Evolutionary conservation across 2,329 filamentous ascomycete species (phyloP).

Genomic region (Colletotrichum viniferum): DNA sequence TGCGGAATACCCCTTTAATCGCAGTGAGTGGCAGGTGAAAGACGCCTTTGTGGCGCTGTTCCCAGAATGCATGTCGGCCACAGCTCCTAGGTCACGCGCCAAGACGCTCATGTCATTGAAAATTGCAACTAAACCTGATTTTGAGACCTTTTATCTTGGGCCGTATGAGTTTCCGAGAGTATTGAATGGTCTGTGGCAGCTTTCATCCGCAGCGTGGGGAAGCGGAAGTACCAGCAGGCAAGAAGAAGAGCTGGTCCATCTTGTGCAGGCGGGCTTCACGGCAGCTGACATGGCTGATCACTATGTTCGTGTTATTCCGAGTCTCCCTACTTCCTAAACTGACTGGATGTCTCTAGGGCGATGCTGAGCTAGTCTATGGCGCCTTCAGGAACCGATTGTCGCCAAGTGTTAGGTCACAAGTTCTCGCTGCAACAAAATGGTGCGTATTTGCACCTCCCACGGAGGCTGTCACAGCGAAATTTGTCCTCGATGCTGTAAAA

Average conservation of each 20-base stretch:
- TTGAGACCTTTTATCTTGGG: slow-evolving; percentile 28
- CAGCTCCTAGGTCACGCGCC: neutral
- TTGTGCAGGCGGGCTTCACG: slow-evolving; percentile 28
- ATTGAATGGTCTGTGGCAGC: slow-evolving; percentile 36
- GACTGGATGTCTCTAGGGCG: slow-evolving; percentile 26
- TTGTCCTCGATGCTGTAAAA: slow-evolving; percentile 30
- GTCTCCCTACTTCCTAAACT: neutral
- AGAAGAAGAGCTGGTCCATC: slow-evolving; percentile 27
- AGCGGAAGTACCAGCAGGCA: slow-evolving; percentile 24
- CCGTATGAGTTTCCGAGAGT: slow-evolving; percentile 26
- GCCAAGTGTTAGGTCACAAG: slow-evolving; percentile 13
- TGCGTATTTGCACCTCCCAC: slow-evolving; percentile 33
- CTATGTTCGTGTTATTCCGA: slow-evolving; percentile 28
- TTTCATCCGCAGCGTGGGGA: slow-evolving; percentile 34
- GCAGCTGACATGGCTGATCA: slow-evolving; percentile 41
- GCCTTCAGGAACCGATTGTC: slow-evolving; percentile 32
- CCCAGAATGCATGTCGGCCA: slow-evolving; percentile 5
- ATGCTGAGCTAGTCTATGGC: slow-evolving; percentile 38
- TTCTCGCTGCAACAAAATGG: slow-evolving; percentile 40
- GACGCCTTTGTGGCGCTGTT: slow-evolving; percentile 31
- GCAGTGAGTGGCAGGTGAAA: slow-evolving; percentile 32
- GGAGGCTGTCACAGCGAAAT: slow-evolving; percentile 27
- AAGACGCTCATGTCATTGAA: neutral
- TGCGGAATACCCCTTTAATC: slow-evolving; percentile 17
- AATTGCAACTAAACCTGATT: neutral